Evolutionary conservation across 1,139 yeast species (phyloP).

Genomic region (Eremothecium coryli): DNA sequence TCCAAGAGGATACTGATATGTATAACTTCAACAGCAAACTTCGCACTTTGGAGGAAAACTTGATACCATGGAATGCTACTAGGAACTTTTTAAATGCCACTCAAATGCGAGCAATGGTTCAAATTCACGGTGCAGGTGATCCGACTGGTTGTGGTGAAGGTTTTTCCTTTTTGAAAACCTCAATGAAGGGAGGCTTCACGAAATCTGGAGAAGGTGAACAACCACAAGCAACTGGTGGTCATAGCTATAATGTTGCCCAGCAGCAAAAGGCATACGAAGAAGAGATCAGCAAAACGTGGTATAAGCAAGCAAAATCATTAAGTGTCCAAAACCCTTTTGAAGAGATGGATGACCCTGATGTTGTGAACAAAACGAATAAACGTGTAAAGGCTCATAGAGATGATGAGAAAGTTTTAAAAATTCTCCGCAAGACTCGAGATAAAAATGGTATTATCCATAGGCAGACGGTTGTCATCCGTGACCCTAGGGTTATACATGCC

Average conservation of each 20-base stretch:
- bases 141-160: slow-evolving; percentile 91
- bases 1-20: slow-evolving; percentile 61
- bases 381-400: slow-evolving; percentile 21
- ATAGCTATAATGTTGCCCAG: slow-evolving; percentile 68
- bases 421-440: slow-evolving; percentile 74
- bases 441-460: slow-evolving; percentile 82
- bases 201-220: slow-evolving; percentile 40
- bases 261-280: slow-evolving; percentile 91
- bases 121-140: slow-evolving; percentile 93
- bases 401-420: slow-evolving; percentile 47
- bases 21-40: slow-evolving; percentile 39
- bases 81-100: slow-evolving; percentile 88
- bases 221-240: slow-evolving; percentile 38
- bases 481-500: slow-evolving; percentile 80
- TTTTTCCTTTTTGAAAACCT: slow-evolving; percentile 78
- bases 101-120: slow-evolving; percentile 95
- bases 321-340: slow-evolving; percentile 39
- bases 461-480: slow-evolving; percentile 66
- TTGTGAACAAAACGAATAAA: slow-evolving; percentile 30
- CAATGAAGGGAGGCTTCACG: slow-evolving; percentile 90
- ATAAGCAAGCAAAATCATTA: slow-evolving; percentile 64
- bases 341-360: slow-evolving; percentile 33
- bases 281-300: slow-evolving; percentile 87
- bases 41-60: slow-evolving; percentile 64
- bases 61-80: slow-evolving; percentile 90